A percentile compares a stretch with the other conserved stretches of the same genome.
Evolutionary conservation across 305 asterid genomes (phyloP).

Genomic region (Nicotiana rustica): DNA sequence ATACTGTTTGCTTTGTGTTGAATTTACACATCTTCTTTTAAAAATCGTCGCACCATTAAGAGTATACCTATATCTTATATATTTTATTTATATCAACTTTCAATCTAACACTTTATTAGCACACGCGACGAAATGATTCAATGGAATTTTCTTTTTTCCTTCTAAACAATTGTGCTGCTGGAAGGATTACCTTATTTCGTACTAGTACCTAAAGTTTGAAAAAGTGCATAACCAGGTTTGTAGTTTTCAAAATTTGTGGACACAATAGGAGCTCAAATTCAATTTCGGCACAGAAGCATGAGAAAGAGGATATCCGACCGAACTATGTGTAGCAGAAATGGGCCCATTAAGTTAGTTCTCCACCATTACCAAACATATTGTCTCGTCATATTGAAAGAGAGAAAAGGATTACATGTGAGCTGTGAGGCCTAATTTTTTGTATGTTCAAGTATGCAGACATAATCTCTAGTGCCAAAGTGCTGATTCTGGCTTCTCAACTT

Average conservation of each 20-base stretch:
- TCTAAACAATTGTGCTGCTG: neutral
- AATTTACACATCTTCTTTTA: no score
- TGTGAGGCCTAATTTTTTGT: neutral
- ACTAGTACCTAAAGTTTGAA: neutral
- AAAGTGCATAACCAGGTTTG: neutral
- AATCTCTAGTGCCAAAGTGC: neutral
- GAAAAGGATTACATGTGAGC: constrained; percentile 38
- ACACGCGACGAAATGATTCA: no score
- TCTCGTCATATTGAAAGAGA: constrained; percentile 14
- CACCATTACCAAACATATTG: constrained; percentile 28
- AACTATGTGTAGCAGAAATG: constrained; percentile 24
- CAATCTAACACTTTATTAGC: no score
- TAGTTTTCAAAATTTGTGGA: neutral
- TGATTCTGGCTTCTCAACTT: neutral
- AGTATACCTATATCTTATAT: no score
- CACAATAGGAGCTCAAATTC: neutral
- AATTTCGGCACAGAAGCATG: neutral
- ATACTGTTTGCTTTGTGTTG: no score
- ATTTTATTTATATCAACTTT: no score
- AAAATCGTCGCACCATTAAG: no score
- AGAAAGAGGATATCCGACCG: constrained; percentile 31
- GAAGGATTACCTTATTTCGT: neutral
- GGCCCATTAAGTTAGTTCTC: constrained; percentile 26
- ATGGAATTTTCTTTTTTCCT: no score
- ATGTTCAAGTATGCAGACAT: neutral